Conservation (phyloP, 768 basidiomycete genomes). For the Leucosporidium scottii region DNA sequence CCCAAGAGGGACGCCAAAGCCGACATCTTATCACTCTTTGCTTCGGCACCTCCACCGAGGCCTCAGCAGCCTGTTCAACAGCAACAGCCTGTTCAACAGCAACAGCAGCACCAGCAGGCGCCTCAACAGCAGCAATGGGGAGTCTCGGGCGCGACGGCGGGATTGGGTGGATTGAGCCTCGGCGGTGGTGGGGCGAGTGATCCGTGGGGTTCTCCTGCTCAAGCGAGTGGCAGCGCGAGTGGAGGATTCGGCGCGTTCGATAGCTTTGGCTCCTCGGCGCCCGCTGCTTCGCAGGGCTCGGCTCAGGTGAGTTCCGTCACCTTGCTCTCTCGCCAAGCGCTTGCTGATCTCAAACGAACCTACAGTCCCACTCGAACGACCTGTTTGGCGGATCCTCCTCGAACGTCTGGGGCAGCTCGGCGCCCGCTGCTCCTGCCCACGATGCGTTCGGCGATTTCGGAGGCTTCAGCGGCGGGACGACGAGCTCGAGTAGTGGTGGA, state of each 20-base stretch:
- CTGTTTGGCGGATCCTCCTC: neutral
- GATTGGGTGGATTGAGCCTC: neutral
- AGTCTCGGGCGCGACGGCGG: too few species aligned
- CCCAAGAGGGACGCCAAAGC: conserved; percentile 49
- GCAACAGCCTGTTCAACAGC: too few species aligned
- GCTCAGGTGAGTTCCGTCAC: neutral
- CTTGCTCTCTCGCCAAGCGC: neutral
- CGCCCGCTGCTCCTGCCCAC: neutral
- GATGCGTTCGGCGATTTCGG: conserved; percentile 4
- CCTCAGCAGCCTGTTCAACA: conserved; percentile 22
- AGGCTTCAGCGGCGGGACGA: too few species aligned
- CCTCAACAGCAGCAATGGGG: neutral
- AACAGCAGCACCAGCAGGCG: neutral
- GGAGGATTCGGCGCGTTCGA: neutral
- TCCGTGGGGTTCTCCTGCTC: neutral
- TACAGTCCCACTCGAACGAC: neutral
- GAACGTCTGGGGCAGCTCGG: neutral
- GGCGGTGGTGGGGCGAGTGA: neutral
- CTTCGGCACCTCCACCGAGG: conserved; percentile 45
- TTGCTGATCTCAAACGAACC: neutral
- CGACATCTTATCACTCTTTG: conserved; percentile 77
- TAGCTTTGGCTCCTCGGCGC: neutral
- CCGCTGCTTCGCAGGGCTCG: neutral
- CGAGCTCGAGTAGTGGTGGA: neutral
- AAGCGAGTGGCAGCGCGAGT: neutral